Conservation (phyloP, 2,329 filamentous ascomycete genomes). For the Elsinoe necatrix region DNA sequence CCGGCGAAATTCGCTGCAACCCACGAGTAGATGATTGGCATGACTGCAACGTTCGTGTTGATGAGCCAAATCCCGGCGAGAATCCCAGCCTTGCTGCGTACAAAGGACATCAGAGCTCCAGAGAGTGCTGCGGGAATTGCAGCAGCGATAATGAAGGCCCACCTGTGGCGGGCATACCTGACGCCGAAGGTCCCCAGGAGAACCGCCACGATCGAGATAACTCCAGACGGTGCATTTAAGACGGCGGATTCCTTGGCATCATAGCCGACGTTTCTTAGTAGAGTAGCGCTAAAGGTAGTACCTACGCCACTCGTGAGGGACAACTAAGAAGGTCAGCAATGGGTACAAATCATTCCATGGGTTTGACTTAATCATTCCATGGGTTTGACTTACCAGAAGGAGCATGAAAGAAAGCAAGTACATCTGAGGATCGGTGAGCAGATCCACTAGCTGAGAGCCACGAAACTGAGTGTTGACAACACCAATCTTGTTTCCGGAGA, state of each 20-base stretch:
- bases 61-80: constrained; percentile 29
- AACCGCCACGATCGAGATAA: constrained; percentile 46
- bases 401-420: constrained; percentile 24
- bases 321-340: too few relatives aligned
- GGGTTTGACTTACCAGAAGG: constrained; percentile 27
- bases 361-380: too few relatives aligned
- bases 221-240: constrained; percentile 48
- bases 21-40: constrained; percentile 29
- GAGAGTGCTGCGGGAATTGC: constrained; percentile 42
- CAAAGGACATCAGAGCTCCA: constrained; percentile 46
- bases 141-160: constrained; percentile 43
- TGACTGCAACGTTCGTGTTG: constrained; percentile 26
- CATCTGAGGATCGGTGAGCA: constrained; percentile 53
- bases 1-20: constrained; percentile 40
- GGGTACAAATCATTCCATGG: too few relatives aligned
- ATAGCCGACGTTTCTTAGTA: constrained; percentile 44
- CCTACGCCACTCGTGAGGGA: constrained; percentile 41
- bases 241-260: constrained; percentile 39
- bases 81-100: constrained; percentile 2
- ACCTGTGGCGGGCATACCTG: constrained; percentile 40
- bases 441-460: constrained; percentile 44
- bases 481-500: constrained; percentile 34
- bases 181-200: constrained; percentile 42
- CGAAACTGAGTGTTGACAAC: constrained; percentile 39
- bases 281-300: constrained; percentile 46